Evolutionary conservation across 768 basidiomycete species (phyloP), one percentile per base, ranked within the genome.

Genomic region (Lactarius trivialis): DNA sequence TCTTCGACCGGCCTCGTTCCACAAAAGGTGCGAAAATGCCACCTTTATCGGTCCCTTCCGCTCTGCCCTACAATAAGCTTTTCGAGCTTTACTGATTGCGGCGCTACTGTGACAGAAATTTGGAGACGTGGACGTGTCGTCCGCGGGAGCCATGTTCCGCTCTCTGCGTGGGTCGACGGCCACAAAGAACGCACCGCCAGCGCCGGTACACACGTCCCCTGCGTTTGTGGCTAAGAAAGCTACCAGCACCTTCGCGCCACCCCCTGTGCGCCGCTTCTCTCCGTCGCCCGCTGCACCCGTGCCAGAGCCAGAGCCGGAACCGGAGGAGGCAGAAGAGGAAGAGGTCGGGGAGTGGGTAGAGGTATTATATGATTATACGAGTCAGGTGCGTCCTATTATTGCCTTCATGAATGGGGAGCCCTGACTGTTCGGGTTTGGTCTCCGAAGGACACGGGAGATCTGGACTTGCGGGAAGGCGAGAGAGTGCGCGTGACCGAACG

Each of bases 311-410:
- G 63, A 65, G 15, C 63, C 48, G 7, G 63, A 61, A 15, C 53
- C 48, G 32, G 60, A 60, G 34, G 72, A 74, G 61, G 71, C 71
- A 57, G 71, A 68, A 11, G 76, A 76, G 65, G 70, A 70, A 2
- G 76, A 77, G 50, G 74, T 73, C 36, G 88, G 87, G 4, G 86
- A 88, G 64, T 92, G 90, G 90, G 88, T 82, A 17, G 84, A 91
- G 68, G 90, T 77, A 5, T 67, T 89, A 72, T 92, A 91, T 69
- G 89, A 88, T 63, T 92, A 88, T 74, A 75, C 75, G 48, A 85
- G 88, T 55, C 75, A 76, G 68, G 89, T 90, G 66, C 43, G 74
- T 65, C n/a, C 15, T 6, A 0, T 15, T 7, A 24, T 4, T 63
- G 52, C 19, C 48, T 32, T 56, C 32, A 7, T 24, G 41, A 14